Conservation (phyloP, 2,329 filamentous ascomycete species). For the Clonostachys sp. region DNA sequence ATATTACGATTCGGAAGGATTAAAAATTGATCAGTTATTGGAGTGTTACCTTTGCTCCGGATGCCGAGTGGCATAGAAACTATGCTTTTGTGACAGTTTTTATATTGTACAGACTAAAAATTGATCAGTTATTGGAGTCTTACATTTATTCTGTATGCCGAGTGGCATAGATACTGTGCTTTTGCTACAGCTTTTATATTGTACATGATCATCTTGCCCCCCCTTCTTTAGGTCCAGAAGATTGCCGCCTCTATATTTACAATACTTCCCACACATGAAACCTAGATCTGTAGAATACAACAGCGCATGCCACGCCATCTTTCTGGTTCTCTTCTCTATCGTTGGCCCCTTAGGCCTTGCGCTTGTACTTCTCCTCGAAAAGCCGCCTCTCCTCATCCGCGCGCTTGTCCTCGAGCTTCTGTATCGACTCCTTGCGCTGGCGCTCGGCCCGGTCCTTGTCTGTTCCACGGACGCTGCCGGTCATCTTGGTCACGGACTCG, state of each 20-base stretch:
- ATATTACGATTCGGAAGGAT: too few species aligned
- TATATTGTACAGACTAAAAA: too few species aligned
- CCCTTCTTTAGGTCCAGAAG: neutral
- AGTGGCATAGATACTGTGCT: too few species aligned
- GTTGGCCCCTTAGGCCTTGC: conserved; percentile 8
- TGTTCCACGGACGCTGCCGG: conserved; percentile 21
- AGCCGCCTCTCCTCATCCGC: conserved; percentile 27
- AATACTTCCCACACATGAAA: neutral
- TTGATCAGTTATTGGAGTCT: too few species aligned
- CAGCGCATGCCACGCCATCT: neutral
- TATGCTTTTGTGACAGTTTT: too few species aligned
- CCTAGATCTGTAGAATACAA: too few species aligned
- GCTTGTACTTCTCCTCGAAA: conserved; percentile 35
- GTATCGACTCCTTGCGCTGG: conserved; percentile 23
- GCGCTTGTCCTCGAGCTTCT: conserved; percentile 26
- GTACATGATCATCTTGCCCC: neutral
- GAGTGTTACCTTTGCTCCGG: too few species aligned
- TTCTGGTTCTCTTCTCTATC: neutral
- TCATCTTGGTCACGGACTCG: conserved; percentile 23
- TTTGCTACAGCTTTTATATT: too few species aligned
- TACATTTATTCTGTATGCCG: too few species aligned
- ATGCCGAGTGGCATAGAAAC: too few species aligned
- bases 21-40: too few species aligned
- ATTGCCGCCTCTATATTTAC: conserved; percentile 2
- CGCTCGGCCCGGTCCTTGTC: conserved; percentile 25